These are phyloP conservation scores for Stemphylium vesicarium DNA, from an alignment of 2,329 filamentous ascomycete species.

Conservation along the genomic window DNA sequence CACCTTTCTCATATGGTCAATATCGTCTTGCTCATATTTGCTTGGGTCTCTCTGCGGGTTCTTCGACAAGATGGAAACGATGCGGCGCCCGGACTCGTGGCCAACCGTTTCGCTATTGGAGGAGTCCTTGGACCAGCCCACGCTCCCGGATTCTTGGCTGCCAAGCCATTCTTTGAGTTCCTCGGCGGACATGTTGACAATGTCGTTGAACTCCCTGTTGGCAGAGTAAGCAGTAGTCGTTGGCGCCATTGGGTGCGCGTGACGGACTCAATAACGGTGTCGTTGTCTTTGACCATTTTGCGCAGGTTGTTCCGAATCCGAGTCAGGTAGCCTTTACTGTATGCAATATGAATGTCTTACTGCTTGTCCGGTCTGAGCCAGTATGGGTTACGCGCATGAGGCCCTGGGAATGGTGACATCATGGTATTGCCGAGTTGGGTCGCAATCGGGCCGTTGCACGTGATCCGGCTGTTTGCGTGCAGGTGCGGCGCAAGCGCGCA, in stretches of 20 bases:
- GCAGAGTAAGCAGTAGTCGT: background rate
- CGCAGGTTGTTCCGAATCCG: background rate
- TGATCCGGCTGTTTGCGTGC: background rate
- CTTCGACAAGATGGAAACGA: constrained; percentile 66
- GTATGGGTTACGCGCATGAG: too few relatives aligned
- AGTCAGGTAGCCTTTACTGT: background rate
- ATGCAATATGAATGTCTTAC: background rate
- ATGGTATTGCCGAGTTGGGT: background rate
- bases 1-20: constrained; percentile 68
- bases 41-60: constrained; percentile 65
- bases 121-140: constrained; percentile 65
- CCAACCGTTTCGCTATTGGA: constrained; percentile 66
- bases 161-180: constrained; percentile 69
- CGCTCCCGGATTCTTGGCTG: constrained; percentile 61
- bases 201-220: constrained; percentile 66
- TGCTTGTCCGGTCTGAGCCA: background rate
- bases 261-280: constrained; percentile 57
- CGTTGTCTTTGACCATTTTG: constrained; percentile 60
- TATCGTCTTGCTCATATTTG: constrained; percentile 63
- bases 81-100: constrained; percentile 67
- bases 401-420: background rate
- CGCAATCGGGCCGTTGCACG: background rate
- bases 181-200: constrained; percentile 69
- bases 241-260: background rate
- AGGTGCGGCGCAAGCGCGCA: background rate